These are phyloP conservation scores for Heterobasidion occidentale DNA, from an alignment of 1,284 basidiomycete genomes.

Conservation along the genomic window DNA sequence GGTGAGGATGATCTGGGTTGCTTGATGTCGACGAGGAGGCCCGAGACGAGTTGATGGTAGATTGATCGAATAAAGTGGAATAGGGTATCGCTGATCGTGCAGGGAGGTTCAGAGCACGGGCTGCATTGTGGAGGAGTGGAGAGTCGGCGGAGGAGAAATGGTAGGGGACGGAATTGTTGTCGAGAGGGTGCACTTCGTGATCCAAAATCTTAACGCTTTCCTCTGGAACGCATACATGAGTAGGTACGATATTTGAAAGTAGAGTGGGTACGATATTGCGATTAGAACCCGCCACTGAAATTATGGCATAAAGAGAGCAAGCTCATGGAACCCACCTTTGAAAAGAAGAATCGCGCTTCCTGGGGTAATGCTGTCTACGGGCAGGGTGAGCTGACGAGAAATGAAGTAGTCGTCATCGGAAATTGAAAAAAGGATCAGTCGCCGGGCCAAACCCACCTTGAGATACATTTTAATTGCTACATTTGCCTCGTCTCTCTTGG, in stretches of 20 bases:
- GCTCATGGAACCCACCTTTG: constrained; percentile 38
- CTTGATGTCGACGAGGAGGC: constrained; percentile 19
- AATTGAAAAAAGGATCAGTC: neutral
- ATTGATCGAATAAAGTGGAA: constrained; percentile 41
- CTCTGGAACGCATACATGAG: constrained; percentile 34
- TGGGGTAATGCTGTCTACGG: constrained; percentile 52
- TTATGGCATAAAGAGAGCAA: neutral
- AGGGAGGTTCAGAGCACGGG: constrained; percentile 58
- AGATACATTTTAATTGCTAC: constrained; percentile 66
- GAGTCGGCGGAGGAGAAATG: constrained; percentile 58
- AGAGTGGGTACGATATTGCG: neutral
- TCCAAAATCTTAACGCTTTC: constrained; percentile 67
- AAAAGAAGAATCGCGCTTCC: constrained; percentile 65
- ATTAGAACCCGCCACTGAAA: neutral
- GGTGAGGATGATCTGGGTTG: constrained; percentile 7
- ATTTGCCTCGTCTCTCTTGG: constrained; percentile 51
- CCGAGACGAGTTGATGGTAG: constrained; percentile 21
- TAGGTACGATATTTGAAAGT: neutral
- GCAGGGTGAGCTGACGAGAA: constrained; percentile 51
- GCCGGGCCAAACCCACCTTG: constrained; percentile 39
- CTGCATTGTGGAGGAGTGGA: constrained; percentile 60
- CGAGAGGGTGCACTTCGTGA: constrained; percentile 67
- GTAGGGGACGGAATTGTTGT: constrained; percentile 61
- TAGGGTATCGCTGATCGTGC: constrained; percentile 53
- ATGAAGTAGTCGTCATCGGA: neutral